A percentile compares a stretch with the other conserved stretches of the same genome.
These are phyloP conservation scores for Talaromyces adpressus DNA, from an alignment of 495 filamentous ascomycete species.

Conservation along the genomic window DNA sequence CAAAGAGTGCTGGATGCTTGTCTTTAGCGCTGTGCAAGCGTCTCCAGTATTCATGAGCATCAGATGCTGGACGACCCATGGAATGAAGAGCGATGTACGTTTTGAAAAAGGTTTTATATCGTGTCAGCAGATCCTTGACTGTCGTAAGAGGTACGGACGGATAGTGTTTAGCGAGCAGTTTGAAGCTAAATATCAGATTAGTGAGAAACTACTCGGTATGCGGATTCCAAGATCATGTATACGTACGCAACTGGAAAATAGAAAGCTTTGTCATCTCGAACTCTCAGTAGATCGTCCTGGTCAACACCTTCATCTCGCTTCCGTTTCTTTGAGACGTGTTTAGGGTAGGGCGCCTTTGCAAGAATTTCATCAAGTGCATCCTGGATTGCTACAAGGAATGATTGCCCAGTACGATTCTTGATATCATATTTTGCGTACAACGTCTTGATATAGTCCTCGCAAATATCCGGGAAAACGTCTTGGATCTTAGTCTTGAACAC, in stretches of 20 bases:
- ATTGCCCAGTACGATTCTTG: not conserved
- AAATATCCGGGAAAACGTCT: conserved; percentile 45
- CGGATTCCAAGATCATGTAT: not conserved
- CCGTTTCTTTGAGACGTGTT: conserved; percentile 33
- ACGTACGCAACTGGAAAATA: conserved; percentile 3
- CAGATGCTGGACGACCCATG: not conserved
- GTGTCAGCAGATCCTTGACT: conserved; percentile 6
- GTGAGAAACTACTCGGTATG: not conserved
- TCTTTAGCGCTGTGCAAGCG: not conserved
- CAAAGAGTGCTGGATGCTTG: not conserved
- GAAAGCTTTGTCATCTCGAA: not conserved
- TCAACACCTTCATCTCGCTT: conserved; percentile 13
- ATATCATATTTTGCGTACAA: conserved; percentile 21
- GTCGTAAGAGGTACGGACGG: conserved; percentile 7
- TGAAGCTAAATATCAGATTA: not conserved
- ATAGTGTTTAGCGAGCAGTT: conserved; percentile 3
- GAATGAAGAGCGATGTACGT: conserved; percentile 3
- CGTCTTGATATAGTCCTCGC: conserved; percentile 30
- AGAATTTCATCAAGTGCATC: conserved; percentile 38
- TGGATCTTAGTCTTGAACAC: conserved; percentile 34
- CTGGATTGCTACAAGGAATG: conserved; percentile 15
- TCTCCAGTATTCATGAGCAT: conserved; percentile 1
- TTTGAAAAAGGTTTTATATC: conserved; percentile 5
- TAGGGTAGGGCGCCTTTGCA: conserved; percentile 37
- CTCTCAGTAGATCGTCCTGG: conserved; percentile 22